Base-by-base conservation (phyloP, 1,139 yeast genomes). In the Blastobotrys aristatus region DNA sequence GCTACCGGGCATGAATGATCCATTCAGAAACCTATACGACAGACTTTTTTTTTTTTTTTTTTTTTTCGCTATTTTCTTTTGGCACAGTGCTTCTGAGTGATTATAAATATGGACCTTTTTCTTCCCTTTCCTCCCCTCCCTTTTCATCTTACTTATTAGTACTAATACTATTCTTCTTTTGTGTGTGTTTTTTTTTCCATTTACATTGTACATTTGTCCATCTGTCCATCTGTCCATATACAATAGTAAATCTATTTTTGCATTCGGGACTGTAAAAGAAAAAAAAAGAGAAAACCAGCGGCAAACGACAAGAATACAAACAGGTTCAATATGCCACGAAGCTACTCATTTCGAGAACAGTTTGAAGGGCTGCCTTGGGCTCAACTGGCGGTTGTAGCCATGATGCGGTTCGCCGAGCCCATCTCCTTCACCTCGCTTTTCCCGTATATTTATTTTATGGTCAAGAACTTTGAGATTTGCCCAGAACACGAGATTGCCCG, bases 361-460 rank as follows among this genome's bases (percentile, higher is more conserved):
- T 47, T 59, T 43, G 39, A 37, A 14, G 63, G 57, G 26, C 51
- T 59, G 48, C 63, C 63, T n/a, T 59, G 58, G 58, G 50, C 47
- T 8, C 84, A 80, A 60, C 66, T 80, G 62, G 53, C 66, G 14
- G 74, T 60, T 16, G 56, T 71, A 2, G 69, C 76, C 34, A 52
- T 72, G 16, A 72, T 78, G 50, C 65, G 84, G 45, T 70, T 80
- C 44, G 71, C 80, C 8, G 86, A 80, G 58, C 85, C 86, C 1
- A 70, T 81, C 30, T 76, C 84, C 1, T 79, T 80, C 65, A 77
- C 84, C 1, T 79, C 84, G 2, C 60, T 79, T 30, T 79, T 80
- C 61, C 85, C 86, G 2, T 81, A 80, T 58, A 73, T 80, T 22
- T 80, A 76, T 60, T 80, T 78, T 62, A 77, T 80, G 82, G 79